Evolutionary conservation across 768 basidiomycete genomes (phyloP), one percentile per base, ranked within the genome.

Genomic region (Glaciozyma martinii): DNA sequence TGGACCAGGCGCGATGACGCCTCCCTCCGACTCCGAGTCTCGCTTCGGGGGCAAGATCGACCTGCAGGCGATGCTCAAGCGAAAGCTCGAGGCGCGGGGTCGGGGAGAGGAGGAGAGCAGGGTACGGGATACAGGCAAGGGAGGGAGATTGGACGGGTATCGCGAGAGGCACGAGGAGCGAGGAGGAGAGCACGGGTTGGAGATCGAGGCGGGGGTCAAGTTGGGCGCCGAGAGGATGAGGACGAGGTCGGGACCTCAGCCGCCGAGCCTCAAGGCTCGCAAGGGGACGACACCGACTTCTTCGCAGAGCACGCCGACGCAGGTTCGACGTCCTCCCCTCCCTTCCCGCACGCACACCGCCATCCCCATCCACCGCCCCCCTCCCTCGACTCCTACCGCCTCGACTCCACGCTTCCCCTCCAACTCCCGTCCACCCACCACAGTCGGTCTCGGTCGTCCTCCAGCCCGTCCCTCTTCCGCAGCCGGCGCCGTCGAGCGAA

Each of bases 181-280:
- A 1, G 66, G 68, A 59, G 61, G 25, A 44, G 65, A 57, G 42
- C 40, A 42, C 9, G 58, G 58, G 25, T 23, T 59, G 27, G 58
- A 37, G 16, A 59, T 59, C 6, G 58, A 40, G 21, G 55, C 16
- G 7, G 46, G 30, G 13, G 43, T 59, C 30, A 47, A 49, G 46
- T 30, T 59, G 16, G 33, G 46, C 21, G 44, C 29, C 10, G 55
- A 62, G 47, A 60, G 68, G 25, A 65, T 66, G 65, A 44, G 68
- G 10, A 66, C 65, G 15, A 62, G 58, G 44, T 47, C 44, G 16
- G 46, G 46, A 2, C 58, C 58, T 6, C 29, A 47, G 21, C 44
- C 44, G 30, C 58, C 58, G 29, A 19, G n/a, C 46, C 58, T 59
- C 44, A 59, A 59, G 58, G 9, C 10, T 19, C 27, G 58, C 21